Conservation (phyloP, 1,284 basidiomycete species). For the Rhodotorula sp. region DNA sequence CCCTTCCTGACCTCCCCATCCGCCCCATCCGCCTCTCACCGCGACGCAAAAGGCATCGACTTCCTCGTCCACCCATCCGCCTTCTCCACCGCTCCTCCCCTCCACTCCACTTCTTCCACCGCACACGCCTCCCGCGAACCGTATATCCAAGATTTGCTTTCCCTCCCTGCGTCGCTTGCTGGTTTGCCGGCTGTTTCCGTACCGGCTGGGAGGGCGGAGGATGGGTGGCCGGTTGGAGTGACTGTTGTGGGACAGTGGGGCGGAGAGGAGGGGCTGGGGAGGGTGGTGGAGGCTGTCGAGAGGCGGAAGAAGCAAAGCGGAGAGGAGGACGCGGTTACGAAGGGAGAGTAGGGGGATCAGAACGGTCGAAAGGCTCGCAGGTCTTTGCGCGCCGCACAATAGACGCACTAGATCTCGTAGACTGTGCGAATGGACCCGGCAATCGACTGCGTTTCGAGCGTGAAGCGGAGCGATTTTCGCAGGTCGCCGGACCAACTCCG, state of each 20-base stretch:
- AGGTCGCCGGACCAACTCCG: too few relatives aligned
- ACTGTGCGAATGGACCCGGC: too few relatives aligned
- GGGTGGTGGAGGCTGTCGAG: conserved; percentile 6
- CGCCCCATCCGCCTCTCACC: background rate
- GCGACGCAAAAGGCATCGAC: conserved; percentile 60
- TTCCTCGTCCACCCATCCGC: conserved; percentile 79
- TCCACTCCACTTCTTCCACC: conserved; percentile 45
- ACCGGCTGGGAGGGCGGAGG: conserved; percentile 56
- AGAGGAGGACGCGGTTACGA: background rate
- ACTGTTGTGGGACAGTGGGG: conserved; percentile 91
- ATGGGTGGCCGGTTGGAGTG: conserved; percentile 81
- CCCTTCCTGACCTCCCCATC: conserved; percentile 15
- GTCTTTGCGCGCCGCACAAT: too few relatives aligned
- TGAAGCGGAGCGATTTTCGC: too few relatives aligned
- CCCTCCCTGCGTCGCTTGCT: conserved; percentile 85
- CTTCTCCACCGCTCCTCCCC: conserved; percentile 68
- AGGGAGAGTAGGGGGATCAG: too few relatives aligned
- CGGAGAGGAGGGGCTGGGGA: conserved; percentile 64
- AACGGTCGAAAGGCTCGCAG: too few relatives aligned
- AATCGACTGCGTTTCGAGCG: too few relatives aligned
- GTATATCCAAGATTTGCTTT: conserved; percentile 90
- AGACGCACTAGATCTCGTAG: too few relatives aligned
- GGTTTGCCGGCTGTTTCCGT: conserved; percentile 80
- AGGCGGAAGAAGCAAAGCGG: background rate
- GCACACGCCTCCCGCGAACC: background rate